Base-by-base conservation (phyloP, 768 basidiomycete species). In the Amylocystis lapponica region DNA sequence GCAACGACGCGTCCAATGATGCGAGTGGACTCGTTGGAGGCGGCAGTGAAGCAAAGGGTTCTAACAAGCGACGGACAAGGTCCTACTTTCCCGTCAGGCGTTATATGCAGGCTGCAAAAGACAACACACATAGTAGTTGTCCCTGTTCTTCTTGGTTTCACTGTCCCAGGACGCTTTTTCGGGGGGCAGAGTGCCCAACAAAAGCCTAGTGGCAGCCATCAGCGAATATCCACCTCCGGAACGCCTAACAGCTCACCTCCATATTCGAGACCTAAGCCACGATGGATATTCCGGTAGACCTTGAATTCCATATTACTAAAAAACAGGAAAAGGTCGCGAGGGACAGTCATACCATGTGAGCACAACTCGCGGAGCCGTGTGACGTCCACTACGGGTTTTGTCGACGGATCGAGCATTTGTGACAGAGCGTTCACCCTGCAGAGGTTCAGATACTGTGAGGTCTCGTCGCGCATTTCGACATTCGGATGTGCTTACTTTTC, bases 211-310 rank as follows among this genome's bases (percentile, higher is more conserved):
- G 1, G 17, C 39, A 35, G 8, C 13, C 3, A n/a, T n/a, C n/a
- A n/a, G n/a, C 13, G 17, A 3, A 36, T 14, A 38, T 17, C 13
- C 10, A 17, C 36, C 34, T 27, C 29, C 13, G 43, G 33, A 19
- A 10, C 36, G 16, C 29, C 19, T 26, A 33, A 31, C 21, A 23
- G 65, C 80, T 58, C 48, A 85, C 86, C 77, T 85, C 86, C 86
- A 89, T 53, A 85, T 69, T 32, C 83, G 72, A 22, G 86, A 83
- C 31, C 86, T 74, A 49, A 88, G 67, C 83, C 85, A 88, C 4
- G 72, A 64, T 32, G 86, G 86, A 52, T 83, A 72, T 51, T 84
- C 77, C 37, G 86, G 83, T 35, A 88, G 74, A 45, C 86, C 86
- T 88, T 17, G 14, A 17, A 26, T 25, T 31, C 12, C 4, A 43